These are phyloP conservation scores for Mortierella sp. DNA, from an alignment of 371 early-diverging fungal species.

Conservation along the genomic window DNA sequence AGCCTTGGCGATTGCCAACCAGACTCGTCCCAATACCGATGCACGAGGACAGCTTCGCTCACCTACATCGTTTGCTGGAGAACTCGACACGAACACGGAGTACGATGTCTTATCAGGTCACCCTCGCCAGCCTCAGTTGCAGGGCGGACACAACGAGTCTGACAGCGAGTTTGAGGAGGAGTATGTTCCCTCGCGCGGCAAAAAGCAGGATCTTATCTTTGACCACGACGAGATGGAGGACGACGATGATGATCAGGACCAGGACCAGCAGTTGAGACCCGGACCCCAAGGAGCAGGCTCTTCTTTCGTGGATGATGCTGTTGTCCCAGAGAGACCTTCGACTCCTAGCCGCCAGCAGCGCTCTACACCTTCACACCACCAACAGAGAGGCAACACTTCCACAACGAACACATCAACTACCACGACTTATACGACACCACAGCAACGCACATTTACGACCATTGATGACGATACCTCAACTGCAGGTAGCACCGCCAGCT, in stretches of 20 bases:
- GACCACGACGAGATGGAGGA: conserved; percentile 40
- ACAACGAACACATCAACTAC: conserved; percentile 11
- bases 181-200: conserved; percentile 14
- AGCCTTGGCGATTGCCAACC: conserved; percentile 38
- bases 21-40: conserved; percentile 18
- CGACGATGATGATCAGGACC: conserved; percentile 29
- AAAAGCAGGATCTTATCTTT: conserved; percentile 7
- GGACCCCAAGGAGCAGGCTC: conserved; percentile 8
- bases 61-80: conserved; percentile 16
- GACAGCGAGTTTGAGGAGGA: conserved; percentile 50
- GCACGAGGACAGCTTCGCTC: conserved; percentile 29
- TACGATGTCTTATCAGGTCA: not conserved
- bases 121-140: conserved; percentile 50
- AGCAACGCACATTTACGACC: conserved; percentile 10
- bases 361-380: conserved; percentile 8
- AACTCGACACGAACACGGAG: not conserved
- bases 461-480: conserved; percentile 40
- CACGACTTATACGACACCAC: not conserved
- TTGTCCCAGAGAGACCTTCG: conserved; percentile 37
- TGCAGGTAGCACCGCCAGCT: conserved; percentile 19
- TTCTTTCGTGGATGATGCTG: conserved; percentile 33
- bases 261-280: conserved; percentile 1
- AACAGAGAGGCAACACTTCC: not conserved
- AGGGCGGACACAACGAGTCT: conserved; percentile 18
- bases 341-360: conserved; percentile 26